phyloP scores from a whole-genome alignment of 2,329 filamentous ascomycete genomes.

The Colletotrichum shisoi region DNA sequence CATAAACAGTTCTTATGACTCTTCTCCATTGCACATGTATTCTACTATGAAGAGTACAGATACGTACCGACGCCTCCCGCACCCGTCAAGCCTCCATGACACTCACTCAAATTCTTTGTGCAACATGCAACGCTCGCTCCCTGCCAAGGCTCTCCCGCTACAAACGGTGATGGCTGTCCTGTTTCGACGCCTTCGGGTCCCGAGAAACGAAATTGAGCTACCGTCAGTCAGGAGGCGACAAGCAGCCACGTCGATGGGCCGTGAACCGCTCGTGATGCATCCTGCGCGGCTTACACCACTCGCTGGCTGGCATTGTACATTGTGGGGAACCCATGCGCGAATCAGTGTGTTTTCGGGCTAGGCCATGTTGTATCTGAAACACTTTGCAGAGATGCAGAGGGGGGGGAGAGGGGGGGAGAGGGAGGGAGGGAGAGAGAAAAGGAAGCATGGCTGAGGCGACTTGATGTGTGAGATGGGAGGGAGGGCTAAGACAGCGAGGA shows the following conservation, averaged over 20 bases:
- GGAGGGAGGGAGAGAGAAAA: too few relatives aligned
- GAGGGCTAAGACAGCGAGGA: too few relatives aligned
- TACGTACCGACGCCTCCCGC: conserved; percentile 9
- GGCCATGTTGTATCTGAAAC: background rate
- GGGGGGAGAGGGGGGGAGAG: too few relatives aligned
- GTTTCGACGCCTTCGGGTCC: background rate
- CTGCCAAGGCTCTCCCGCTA: too few relatives aligned
- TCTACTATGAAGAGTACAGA: background rate
- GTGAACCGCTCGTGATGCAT: conserved; percentile 8
- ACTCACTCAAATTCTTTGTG: background rate
- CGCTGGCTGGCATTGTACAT: conserved; percentile 6
- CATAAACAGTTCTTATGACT: too few relatives aligned
- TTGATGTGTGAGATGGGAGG: too few relatives aligned
- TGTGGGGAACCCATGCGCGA: conserved; percentile 17
- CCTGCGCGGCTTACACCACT: background rate
- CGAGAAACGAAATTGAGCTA: background rate
- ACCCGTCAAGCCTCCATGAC: conserved; percentile 23
- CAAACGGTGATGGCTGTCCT: too few relatives aligned
- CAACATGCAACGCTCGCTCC: conserved; percentile 1
- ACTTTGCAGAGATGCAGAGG: background rate
- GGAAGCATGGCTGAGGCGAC: too few relatives aligned
- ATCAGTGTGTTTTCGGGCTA: background rate
- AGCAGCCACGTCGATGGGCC: background rate
- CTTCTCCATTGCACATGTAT: too few relatives aligned
- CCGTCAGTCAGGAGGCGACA: background rate